These are phyloP conservation scores for Suillus placidus DNA, from an alignment of 768 basidiomycete genomes.

Conservation along the genomic window DNA sequence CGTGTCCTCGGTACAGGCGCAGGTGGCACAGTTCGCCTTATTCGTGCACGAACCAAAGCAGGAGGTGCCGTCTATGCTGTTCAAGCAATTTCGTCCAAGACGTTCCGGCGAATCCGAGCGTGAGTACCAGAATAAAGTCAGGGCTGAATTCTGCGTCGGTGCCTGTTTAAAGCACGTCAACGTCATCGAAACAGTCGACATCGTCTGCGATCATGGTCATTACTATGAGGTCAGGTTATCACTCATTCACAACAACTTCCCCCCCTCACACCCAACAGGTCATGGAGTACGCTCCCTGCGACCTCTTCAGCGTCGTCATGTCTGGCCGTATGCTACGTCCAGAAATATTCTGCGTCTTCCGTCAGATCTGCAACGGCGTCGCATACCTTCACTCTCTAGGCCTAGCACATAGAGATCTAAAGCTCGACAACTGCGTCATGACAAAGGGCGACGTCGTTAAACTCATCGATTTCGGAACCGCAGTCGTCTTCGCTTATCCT, in stretches of 20 bases:
- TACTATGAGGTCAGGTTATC: conserved; percentile 84
- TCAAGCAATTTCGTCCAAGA: conserved; percentile 94
- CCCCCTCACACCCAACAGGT: conserved; percentile 54
- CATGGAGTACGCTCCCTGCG: conserved; percentile 99
- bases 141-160: conserved; percentile 98
- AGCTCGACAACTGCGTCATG: conserved; percentile 99
- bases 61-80: conserved; percentile 91
- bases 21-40: conserved; percentile 96
- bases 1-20: conserved; percentile 93
- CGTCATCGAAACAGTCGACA: conserved; percentile 97
- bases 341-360: conserved; percentile 98
- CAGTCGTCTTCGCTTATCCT: conserved; percentile 99
- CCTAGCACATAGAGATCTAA: conserved; percentile 97
- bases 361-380: conserved; percentile 97
- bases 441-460: conserved; percentile 94
- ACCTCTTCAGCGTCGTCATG: conserved; percentile 99
- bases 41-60: conserved; percentile 81
- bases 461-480: conserved; percentile 99
- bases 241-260: conserved; percentile 6
- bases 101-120: conserved; percentile 87
- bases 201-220: conserved; percentile 96
- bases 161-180: conserved; percentile 92
- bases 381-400: conserved; percentile 98
- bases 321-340: conserved; percentile 98
- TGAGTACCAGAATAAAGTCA: conserved; percentile 99